A percentile compares a stretch with the other conserved stretches of the same genome.
Evolutionary conservation across 306 rosid genomes (phyloP).

Genomic region (Lathyrus oleraceus): DNA sequence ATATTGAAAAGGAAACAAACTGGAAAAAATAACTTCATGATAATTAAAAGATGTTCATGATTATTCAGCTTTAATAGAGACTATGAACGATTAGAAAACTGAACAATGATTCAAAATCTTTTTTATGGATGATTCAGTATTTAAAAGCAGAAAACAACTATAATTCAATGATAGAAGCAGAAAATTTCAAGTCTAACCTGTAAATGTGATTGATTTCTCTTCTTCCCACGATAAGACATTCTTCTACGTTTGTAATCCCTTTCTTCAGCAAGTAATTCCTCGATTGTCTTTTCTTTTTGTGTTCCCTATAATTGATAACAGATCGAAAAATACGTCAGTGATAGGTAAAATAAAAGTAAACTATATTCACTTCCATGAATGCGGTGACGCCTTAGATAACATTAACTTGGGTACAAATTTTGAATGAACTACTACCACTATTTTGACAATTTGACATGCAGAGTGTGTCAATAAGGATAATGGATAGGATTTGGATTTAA

Average conservation of each 20-base stretch:
- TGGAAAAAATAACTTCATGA: slow-evolving; percentile 9
- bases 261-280: slow-evolving; percentile 92
- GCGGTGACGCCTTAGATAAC: background rate
- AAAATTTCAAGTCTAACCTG: slow-evolving; percentile 59
- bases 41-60: slow-evolving; percentile 5
- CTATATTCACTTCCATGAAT: slow-evolving; percentile 20
- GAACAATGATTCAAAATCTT: background rate
- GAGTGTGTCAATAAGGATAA: background rate
- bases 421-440: slow-evolving; percentile 3
- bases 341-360: background rate
- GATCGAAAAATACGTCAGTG: background rate
- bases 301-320: slow-evolving; percentile 55
- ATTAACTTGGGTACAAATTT: slow-evolving; percentile 10
- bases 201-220: slow-evolving; percentile 61
- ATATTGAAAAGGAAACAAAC: background rate
- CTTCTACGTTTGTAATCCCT: slow-evolving; percentile 95
- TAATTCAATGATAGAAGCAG: slow-evolving; percentile 3
- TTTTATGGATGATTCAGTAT: background rate
- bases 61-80: slow-evolving; percentile 16
- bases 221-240: slow-evolving; percentile 96
- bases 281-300: slow-evolving; percentile 64
- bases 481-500: background rate
- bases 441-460: background rate
- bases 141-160: background rate
- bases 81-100: background rate